phyloP scores from a whole-genome alignment of 2,329 filamentous ascomycete species.

The Microascus cirrosus region DNA sequence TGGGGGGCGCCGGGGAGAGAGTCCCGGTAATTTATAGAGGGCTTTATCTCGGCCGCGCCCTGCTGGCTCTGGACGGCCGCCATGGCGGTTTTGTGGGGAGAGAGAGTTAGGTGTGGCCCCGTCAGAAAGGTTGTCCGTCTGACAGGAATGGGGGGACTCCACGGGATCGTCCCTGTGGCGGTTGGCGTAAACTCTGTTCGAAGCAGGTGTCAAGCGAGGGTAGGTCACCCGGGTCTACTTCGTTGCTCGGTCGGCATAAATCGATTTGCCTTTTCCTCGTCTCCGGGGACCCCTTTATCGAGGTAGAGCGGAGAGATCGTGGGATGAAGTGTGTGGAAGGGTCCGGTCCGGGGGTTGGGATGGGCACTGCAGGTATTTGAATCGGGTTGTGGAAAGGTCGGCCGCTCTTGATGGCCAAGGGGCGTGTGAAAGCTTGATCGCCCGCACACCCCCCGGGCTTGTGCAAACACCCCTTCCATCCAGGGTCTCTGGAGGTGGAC shows the following conservation, averaged over 20 bases:
- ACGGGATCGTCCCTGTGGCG: background rate
- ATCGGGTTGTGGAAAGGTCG: background rate
- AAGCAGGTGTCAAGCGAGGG: background rate
- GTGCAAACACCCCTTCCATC: background rate
- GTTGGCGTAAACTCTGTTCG: background rate
- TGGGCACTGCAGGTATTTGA: slow-evolving; percentile 2
- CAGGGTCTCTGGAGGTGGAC: too few species aligned
- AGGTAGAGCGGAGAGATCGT: background rate
- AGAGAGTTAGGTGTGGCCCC: background rate
- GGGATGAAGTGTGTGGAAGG: background rate
- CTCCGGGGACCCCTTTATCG: background rate
- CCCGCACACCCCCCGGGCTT: background rate
- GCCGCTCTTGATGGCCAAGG: background rate
- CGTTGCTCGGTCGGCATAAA: background rate
- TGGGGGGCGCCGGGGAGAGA: slow-evolving; percentile 6
- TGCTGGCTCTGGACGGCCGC: background rate
- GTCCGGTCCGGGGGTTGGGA: background rate
- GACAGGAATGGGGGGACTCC: background rate
- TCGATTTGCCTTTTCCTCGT: background rate
- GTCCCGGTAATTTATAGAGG: slow-evolving; percentile 4
- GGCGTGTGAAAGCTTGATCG: background rate
- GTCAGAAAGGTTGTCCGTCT: background rate
- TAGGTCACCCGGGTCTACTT: background rate
- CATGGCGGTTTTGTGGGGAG: background rate
- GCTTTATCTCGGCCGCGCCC: background rate